A percentile compares a stretch with the other conserved stretches of the same genome.
phyloP scores from a whole-genome alignment of 257 asterid genomes.

The Lithospermum erythrorhizon region DNA sequence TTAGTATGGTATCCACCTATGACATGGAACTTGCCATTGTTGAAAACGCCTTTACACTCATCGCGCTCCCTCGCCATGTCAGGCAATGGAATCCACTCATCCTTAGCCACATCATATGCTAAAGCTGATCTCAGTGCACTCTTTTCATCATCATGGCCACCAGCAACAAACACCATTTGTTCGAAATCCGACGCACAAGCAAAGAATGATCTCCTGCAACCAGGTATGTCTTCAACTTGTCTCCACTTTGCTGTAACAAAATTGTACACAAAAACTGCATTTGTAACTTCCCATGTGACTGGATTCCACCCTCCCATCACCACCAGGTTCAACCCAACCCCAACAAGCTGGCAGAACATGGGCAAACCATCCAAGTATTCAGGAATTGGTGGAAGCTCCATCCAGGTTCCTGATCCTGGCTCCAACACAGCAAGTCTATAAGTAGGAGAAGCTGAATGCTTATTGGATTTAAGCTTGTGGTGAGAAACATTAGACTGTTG shows the following conservation, averaged over 20 bases:
- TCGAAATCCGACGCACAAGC: slow-evolving; percentile 52
- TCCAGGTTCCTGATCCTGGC: slow-evolving; percentile 54
- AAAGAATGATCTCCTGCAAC: slow-evolving; percentile 44
- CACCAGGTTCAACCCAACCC: slow-evolving; percentile 48
- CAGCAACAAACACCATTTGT: slow-evolving; percentile 50
- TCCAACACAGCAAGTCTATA: slow-evolving; percentile 48
- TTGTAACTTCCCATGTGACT: slow-evolving; percentile 39
- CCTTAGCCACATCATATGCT: slow-evolving; percentile 42
- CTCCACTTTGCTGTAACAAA: slow-evolving; percentile 55
- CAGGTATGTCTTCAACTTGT: slow-evolving; percentile 60
- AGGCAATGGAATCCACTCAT: slow-evolving; percentile 40
- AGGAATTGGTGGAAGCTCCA: slow-evolving; percentile 44
- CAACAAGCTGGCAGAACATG: slow-evolving; percentile 52
- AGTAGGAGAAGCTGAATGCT: slow-evolving; percentile 21
- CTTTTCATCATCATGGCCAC: slow-evolving; percentile 69
- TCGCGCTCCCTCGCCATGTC: slow-evolving; percentile 69
- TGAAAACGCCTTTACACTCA: slow-evolving; percentile 43
- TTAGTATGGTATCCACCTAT: slow-evolving; percentile 59
- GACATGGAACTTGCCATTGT: slow-evolving; percentile 46
- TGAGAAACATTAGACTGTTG: slow-evolving; percentile 14
- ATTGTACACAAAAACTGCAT: slow-evolving; percentile 30
- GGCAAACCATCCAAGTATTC: slow-evolving; percentile 45
- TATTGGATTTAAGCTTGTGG: slow-evolving; percentile 3
- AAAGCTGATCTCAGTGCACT: slow-evolving; percentile 52
- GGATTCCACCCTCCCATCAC: slow-evolving; percentile 69